phyloP scores from a whole-genome alignment of 163 green algal species.

The Scenedesmus sp. region DNA sequence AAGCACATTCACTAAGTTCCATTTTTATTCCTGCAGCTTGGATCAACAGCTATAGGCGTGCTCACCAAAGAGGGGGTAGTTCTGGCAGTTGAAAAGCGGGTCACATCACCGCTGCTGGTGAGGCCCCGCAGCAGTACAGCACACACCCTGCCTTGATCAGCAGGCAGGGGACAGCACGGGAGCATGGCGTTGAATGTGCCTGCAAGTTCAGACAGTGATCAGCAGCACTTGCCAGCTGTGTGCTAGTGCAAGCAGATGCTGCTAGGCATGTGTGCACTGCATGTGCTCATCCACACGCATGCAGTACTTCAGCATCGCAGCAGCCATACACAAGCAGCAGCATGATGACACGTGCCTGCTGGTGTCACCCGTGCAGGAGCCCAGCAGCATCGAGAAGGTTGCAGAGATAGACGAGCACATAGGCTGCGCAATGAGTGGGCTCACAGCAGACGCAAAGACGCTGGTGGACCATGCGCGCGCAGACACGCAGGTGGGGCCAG shows the following conservation, averaged over 20 bases:
- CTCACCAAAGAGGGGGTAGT: slow-evolving; percentile 93
- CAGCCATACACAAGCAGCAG: background rate
- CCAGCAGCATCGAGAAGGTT: slow-evolving; percentile 94
- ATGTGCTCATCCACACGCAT: background rate
- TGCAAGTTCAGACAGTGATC: background rate
- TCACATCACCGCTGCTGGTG: slow-evolving; percentile 96
- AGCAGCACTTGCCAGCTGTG: background rate
- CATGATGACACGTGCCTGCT: background rate
- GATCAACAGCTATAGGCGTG: slow-evolving; percentile 97
- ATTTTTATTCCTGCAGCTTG: slow-evolving; percentile 80
- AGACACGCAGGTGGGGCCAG: slow-evolving; percentile 85
- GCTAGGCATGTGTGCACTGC: background rate
- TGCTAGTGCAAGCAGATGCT: background rate
- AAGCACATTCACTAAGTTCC: background rate
- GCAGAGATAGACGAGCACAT: slow-evolving; percentile 98
- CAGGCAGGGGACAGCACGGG: background rate
- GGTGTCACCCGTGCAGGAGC: slow-evolving; percentile 74
- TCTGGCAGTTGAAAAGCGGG: slow-evolving; percentile 98
- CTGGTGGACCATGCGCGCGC: slow-evolving; percentile 97
- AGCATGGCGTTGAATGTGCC: background rate
- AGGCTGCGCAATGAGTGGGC: slow-evolving; percentile 95
- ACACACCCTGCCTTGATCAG: background rate
- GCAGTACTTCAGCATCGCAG: background rate
- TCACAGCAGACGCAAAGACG: slow-evolving; percentile 97
- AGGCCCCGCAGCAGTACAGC: slow-evolving; percentile 36